Conservation (phyloP, 179 eudicot species). For the Heliamphora pulchella region DNA sequence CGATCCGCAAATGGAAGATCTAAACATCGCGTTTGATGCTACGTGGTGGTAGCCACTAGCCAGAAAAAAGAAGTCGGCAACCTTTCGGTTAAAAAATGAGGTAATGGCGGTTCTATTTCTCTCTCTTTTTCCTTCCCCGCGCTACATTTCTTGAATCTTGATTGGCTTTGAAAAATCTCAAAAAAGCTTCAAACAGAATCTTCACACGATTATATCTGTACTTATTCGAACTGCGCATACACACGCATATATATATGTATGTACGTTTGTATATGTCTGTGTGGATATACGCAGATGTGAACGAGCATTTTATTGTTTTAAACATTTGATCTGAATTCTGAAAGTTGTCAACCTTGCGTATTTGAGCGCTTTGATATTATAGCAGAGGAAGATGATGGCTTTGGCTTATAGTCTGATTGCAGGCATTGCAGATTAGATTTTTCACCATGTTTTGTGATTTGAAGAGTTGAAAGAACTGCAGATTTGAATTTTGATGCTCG, state of each 20-base stretch:
- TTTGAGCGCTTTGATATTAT: not conserved
- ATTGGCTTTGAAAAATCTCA: constrained; percentile 9
- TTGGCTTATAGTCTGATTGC: not conserved
- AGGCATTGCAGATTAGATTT: not conserved
- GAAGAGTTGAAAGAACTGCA: not conserved
- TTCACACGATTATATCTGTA: not conserved
- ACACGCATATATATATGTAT: not conserved
- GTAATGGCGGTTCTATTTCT: constrained; percentile 7
- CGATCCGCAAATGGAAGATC: constrained; percentile 23
- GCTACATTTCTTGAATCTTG: not conserved
- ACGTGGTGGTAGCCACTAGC: constrained; percentile 13
- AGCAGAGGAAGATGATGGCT: not conserved
- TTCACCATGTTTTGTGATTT: not conserved
- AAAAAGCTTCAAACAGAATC: constrained; percentile 20
- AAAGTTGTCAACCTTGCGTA: not conserved
- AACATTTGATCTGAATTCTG: not conserved
- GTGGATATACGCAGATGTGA: not conserved
- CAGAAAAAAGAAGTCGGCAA: constrained; percentile 12
- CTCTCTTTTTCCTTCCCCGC: not conserved
- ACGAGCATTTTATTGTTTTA: too few relatives aligned
- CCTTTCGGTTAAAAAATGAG: constrained; percentile 13
- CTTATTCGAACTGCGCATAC: too few relatives aligned
- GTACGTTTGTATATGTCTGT: not conserved
- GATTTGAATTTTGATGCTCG: not conserved
- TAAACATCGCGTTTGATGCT: constrained; percentile 24